Evolutionary conservation across 768 basidiomycete genomes (phyloP), one percentile per base, ranked within the genome.

Genomic region (Rhodotorula sphaerocarpa): DNA sequence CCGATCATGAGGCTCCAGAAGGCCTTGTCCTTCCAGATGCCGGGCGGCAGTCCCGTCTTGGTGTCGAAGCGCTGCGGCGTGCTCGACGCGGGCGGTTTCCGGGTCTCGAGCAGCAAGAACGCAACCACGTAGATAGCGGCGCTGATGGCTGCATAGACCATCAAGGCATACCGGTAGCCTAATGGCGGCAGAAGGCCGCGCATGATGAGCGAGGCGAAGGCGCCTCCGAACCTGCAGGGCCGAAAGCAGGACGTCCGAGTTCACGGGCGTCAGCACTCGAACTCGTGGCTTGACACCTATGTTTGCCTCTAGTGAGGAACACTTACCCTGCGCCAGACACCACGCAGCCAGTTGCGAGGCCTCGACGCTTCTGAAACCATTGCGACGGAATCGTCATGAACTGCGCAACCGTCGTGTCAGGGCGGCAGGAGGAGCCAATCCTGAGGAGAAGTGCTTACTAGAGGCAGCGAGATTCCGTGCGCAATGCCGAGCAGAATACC

Each of bases 341-440:
- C 11, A 71, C 67, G 39, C 73, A 64, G 10, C 74, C 74, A 33
- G 69, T 72, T 0, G 73, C 73, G 0, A 73, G 28, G 0, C 74
- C 74, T 28, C 74, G 55, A 9, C 65, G 46, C 41, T 61, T 66
- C 48, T 65, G 69, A 63, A 74, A 74, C 72, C 72, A 74, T 20
- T 74, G 74, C 5, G 66, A 65, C 9, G 74, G 74, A 2, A 73
- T 55, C 0, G 70, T 70, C 71, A 74, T 72, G 71, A 73, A 74
- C 6, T n/a, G n/a, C n/a, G n/a, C n/a, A n/a, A n/a, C n/a, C n/a
- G n/a, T n/a, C n/a, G n/a, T n/a, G n/a, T n/a, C n/a, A n/a, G n/a
- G n/a, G n/a, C n/a, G n/a, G n/a, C n/a, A n/a, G n/a, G n/a, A n/a
- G n/a, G n/a, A n/a, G n/a, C n/a, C n/a, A n/a, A n/a, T n/a, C n/a